These are phyloP conservation scores for Taphrina wiesneri DNA, from an alignment of 1,139 yeast species.

Conservation along the genomic window DNA sequence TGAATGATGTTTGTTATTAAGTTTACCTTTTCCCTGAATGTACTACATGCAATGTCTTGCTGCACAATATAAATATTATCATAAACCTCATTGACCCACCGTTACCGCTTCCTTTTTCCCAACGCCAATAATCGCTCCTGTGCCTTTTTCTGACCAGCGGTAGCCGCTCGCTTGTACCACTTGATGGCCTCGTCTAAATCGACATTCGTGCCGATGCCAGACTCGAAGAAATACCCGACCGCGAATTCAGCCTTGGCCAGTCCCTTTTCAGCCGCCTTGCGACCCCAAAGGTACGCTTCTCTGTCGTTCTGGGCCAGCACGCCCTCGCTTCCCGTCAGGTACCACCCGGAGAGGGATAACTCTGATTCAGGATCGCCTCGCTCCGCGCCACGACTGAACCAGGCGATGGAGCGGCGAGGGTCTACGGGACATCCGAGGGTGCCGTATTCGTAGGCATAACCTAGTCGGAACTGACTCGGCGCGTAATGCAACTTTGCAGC, in stretches of 20 bases:
- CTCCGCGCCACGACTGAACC: slow-evolving; percentile 66
- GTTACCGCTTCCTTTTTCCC: slow-evolving; percentile 22
- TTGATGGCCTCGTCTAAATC: slow-evolving; percentile 54
- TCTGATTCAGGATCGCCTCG: slow-evolving; percentile 83
- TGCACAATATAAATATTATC: neutral
- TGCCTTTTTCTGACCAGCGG: slow-evolving; percentile 37
- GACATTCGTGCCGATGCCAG: slow-evolving; percentile 66
- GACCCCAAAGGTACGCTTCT: slow-evolving; percentile 87
- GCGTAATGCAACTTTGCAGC: slow-evolving; percentile 78
- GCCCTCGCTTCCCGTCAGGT: slow-evolving; percentile 75
- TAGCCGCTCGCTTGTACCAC: slow-evolving; percentile 63
- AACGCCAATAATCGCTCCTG: slow-evolving; percentile 35
- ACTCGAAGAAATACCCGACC: slow-evolving; percentile 77
- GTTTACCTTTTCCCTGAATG: neutral
- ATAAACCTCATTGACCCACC: neutral
- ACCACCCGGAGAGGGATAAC: slow-evolving; percentile 90
- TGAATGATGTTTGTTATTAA: neutral
- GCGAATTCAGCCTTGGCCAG: slow-evolving; percentile 73
- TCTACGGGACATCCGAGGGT: slow-evolving; percentile 66
- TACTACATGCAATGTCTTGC: neutral
- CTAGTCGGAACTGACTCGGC: slow-evolving; percentile 81
- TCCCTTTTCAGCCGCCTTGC: slow-evolving; percentile 77
- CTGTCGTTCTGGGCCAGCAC: slow-evolving; percentile 69
- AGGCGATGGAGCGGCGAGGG: slow-evolving; percentile 75
- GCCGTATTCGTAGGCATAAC: slow-evolving; percentile 85